Evolutionary conservation across 257 asterid genomes (phyloP).

Genomic region (Scutellaria minor): DNA sequence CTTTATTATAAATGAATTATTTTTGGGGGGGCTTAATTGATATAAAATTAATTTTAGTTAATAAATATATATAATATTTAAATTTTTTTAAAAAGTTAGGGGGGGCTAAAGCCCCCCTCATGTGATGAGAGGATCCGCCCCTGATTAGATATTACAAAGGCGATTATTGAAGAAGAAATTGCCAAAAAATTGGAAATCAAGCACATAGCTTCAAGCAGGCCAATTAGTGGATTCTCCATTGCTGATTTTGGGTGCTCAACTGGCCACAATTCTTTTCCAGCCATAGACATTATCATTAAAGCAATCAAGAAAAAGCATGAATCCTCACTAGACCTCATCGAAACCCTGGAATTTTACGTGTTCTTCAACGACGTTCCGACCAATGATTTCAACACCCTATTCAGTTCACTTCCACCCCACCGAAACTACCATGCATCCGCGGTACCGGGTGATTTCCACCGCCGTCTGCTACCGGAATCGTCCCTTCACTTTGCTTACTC

Average conservation of each 20-base stretch:
- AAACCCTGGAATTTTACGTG: not conserved
- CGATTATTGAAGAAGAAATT: slow-evolving; percentile 35
- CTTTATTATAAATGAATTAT: no score
- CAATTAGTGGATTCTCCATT: no score
- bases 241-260: no score
- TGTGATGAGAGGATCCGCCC: no score
- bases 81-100: no score
- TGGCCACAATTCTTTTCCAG: no score
- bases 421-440: slow-evolving; percentile 16
- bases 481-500: slow-evolving; percentile 1
- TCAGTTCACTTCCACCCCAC: slow-evolving; percentile 32
- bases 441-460: slow-evolving; percentile 35
- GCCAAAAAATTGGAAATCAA: slow-evolving; percentile 28
- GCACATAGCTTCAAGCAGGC: no score
- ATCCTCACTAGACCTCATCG: not conserved
- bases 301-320: slow-evolving; percentile 15
- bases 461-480: slow-evolving; percentile 19
- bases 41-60: no score
- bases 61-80: no score
- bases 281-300: slow-evolving; percentile 10
- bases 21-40: no score
- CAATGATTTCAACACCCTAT: slow-evolving; percentile 45
- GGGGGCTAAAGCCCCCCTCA: no score
- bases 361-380: slow-evolving; percentile 1
- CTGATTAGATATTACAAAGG: slow-evolving; percentile 28